Evolutionary conservation across 2,329 filamentous ascomycete genomes (phyloP).

Genomic region (Aspergillus piperis): DNA sequence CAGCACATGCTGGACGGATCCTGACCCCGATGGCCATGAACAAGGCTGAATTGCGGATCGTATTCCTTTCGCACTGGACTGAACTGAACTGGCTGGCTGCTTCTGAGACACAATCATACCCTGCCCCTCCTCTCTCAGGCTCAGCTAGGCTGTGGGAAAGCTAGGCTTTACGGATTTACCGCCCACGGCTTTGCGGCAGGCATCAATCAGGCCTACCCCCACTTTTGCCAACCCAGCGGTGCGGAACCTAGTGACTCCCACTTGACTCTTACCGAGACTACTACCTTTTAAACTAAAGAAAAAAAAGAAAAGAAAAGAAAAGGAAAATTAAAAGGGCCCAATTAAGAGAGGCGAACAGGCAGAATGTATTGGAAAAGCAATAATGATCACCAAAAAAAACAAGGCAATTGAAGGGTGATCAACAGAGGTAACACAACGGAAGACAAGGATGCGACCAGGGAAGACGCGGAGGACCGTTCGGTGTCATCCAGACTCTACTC

Average conservation of each 20-base stretch:
- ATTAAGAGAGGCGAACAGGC: neutral
- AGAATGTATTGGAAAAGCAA: neutral
- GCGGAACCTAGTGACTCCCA: neutral
- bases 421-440: neutral
- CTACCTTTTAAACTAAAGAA: too few relatives aligned
- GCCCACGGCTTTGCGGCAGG: neutral
- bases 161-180: neutral
- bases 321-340: neutral
- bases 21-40: neutral
- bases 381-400: neutral
- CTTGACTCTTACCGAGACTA: neutral
- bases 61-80: neutral
- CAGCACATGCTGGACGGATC: neutral
- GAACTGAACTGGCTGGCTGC: neutral
- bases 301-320: neutral
- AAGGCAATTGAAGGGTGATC: neutral
- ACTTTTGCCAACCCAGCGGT: neutral
- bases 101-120: neutral
- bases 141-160: neutral
- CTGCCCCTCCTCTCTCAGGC: neutral
- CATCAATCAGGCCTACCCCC: neutral
- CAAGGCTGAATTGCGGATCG: slow-evolving; percentile 2
- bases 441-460: slow-evolving; percentile 1
- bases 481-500: slow-evolving; percentile 1
- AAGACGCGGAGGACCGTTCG: slow-evolving; percentile 1